These are phyloP conservation scores for Zygosaccharomyces rouxii DNA, from an alignment of 805 yeast species.

Conservation along the genomic window DNA sequence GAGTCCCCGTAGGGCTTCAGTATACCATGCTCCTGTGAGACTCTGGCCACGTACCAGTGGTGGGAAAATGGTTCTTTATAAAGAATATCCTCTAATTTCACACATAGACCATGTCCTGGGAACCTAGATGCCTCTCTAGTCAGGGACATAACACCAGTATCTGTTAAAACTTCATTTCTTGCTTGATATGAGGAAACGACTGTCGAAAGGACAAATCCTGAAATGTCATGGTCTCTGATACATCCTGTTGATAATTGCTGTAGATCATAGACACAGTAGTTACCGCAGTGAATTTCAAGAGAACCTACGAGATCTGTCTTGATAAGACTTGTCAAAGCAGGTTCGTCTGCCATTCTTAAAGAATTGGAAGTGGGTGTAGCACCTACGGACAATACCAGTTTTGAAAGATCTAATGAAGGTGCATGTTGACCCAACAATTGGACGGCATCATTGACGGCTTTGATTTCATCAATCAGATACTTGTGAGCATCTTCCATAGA, in stretches of 20 bases:
- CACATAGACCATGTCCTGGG: conserved; percentile 53
- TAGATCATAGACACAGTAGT: conserved; percentile 66
- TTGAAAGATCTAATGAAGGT: conserved; percentile 33
- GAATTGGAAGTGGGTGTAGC: conserved; percentile 80
- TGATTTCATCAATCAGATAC: conserved; percentile 52
- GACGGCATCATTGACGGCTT: conserved; percentile 53
- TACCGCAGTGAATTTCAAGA: conserved; percentile 78
- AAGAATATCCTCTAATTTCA: conserved; percentile 27
- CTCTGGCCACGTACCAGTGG: conserved; percentile 58
- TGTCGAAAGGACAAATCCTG: conserved; percentile 53
- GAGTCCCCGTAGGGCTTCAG: conserved; percentile 42
- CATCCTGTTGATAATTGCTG: conserved; percentile 74
- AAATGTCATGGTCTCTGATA: conserved; percentile 42
- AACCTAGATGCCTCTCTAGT: conserved; percentile 58
- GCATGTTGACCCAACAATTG: conserved; percentile 25
- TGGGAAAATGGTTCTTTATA: conserved; percentile 41
- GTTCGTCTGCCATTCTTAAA: conserved; percentile 22
- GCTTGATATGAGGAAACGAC: conserved; percentile 56
- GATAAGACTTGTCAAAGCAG: conserved; percentile 10
- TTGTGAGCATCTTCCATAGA: conserved; percentile 44
- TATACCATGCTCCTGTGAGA: conserved; percentile 80
- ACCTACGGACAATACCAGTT: conserved; percentile 62
- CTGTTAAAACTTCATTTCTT: conserved; percentile 53
- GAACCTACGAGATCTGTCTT: conserved; percentile 35
- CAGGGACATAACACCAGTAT: conserved; percentile 69